Percentiles rank a stretch among this genome's conserved stretches.
These are phyloP conservation scores for Globisporangium orthogonon DNA, from an alignment of 352 stramenopile genomes.

Conservation along the genomic window DNA sequence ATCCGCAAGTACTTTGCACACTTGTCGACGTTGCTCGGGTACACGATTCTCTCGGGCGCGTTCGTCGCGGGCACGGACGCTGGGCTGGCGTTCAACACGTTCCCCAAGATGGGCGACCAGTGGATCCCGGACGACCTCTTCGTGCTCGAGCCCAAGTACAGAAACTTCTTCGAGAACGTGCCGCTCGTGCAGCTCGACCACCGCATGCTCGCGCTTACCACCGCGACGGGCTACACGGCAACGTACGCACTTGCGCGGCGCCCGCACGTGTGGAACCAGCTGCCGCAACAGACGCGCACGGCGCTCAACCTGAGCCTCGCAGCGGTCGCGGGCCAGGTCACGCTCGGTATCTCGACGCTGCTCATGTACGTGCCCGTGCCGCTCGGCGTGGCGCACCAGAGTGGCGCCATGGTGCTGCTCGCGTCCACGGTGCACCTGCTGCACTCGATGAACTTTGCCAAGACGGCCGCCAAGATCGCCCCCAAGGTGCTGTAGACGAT, in stretches of 20 bases:
- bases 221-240: slow-evolving; percentile 59
- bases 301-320: slow-evolving; percentile 76
- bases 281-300: slow-evolving; percentile 70
- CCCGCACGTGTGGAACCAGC: slow-evolving; percentile 77
- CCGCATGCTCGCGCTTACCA: slow-evolving; percentile 92
- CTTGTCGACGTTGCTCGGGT: slow-evolving; percentile 59
- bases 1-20: slow-evolving; percentile 66
- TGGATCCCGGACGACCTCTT: slow-evolving; percentile 95
- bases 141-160: slow-evolving; percentile 84
- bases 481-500: slow-evolving; percentile 23
- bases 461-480: slow-evolving; percentile 35
- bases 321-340: slow-evolving; percentile 75
- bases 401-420: slow-evolving; percentile 93
- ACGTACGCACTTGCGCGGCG: slow-evolving; percentile 67
- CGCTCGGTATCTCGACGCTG: slow-evolving; percentile 96
- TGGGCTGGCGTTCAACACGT: slow-evolving; percentile 97
- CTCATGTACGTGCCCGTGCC: slow-evolving; percentile 95
- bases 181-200: slow-evolving; percentile 99
- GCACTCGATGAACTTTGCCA: slow-evolving; percentile 87
- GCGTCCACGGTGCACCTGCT: slow-evolving; percentile 89
- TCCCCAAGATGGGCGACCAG: slow-evolving; percentile 93
- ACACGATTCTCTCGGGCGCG: slow-evolving; percentile 85
- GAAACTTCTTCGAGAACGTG: slow-evolving; percentile 98
- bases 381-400: slow-evolving; percentile 95
- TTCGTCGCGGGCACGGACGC: slow-evolving; percentile 99